These are phyloP conservation scores for Spraguea lophii DNA, from an alignment of 371 early-diverging fungal genomes.

Conservation along the genomic window DNA sequence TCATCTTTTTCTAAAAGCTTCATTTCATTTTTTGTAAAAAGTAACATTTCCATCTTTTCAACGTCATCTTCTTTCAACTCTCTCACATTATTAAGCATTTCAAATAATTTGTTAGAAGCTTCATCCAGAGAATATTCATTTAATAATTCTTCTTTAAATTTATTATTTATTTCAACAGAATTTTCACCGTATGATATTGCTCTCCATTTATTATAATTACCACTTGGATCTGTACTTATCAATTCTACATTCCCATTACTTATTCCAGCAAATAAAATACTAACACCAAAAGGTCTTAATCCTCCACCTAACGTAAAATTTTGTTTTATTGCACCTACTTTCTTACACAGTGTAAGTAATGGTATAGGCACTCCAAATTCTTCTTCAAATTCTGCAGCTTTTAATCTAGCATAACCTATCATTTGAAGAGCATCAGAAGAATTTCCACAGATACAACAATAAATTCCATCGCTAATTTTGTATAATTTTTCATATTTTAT, in stretches of 20 bases:
- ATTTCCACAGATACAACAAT: constrained; percentile 86
- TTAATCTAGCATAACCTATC: constrained; percentile 63
- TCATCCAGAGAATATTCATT: constrained; percentile 17
- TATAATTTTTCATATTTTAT: constrained; percentile 77
- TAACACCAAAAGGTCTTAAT: constrained; percentile 90
- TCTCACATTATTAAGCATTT: constrained; percentile 7
- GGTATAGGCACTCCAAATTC: constrained; percentile 68
- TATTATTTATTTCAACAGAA: constrained; percentile 31
- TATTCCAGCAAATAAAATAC: constrained; percentile 85
- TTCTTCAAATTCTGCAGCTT: constrained; percentile 67
- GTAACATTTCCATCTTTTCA: constrained; percentile 20
- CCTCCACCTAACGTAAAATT: constrained; percentile 92
- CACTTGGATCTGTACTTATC: constrained; percentile 89
- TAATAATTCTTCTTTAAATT: constrained; percentile 18
- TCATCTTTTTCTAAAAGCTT: neutral
- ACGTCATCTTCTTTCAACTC: constrained; percentile 11
- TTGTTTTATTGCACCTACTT: constrained; percentile 80
- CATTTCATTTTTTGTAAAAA: constrained; percentile 6
- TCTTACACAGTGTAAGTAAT: constrained; percentile 70
- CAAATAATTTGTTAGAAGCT: constrained; percentile 11
- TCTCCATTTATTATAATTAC: constrained; percentile 91
- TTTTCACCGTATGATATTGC: constrained; percentile 74
- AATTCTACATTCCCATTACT: constrained; percentile 69
- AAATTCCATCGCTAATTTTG: constrained; percentile 53
- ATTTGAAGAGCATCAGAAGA: constrained; percentile 87